Evolutionary conservation across 768 basidiomycete species (phyloP).

Genomic region (Boletus sp.): DNA sequence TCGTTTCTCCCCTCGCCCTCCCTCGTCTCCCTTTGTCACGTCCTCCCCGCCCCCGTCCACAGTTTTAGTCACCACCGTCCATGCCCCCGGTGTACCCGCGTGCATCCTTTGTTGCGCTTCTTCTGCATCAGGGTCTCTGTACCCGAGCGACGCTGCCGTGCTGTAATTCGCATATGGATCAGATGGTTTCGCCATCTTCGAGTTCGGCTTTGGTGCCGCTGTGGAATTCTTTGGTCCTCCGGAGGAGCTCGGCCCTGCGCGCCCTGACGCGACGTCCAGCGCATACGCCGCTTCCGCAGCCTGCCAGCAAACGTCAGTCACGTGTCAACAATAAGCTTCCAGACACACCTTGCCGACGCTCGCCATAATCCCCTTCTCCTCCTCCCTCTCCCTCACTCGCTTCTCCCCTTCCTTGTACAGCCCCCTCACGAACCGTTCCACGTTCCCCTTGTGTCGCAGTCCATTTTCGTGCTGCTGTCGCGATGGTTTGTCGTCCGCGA

Average conservation of each 20-base stretch:
- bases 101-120: conserved; percentile 57
- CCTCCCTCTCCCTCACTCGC: conserved; percentile 78
- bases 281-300: conserved; percentile 81
- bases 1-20: conserved; percentile 33
- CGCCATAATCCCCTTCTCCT: conserved; percentile 86
- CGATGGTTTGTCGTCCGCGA: conserved; percentile 94
- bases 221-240: conserved; percentile 10
- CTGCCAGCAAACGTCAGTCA: conserved; percentile 34
- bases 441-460: conserved; percentile 89
- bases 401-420: conserved; percentile 94
- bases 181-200: conserved; percentile 51
- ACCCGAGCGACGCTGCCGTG: conserved; percentile 82
- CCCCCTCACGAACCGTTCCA: conserved; percentile 87
- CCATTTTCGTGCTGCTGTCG: conserved; percentile 91
- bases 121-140: conserved; percentile 73
- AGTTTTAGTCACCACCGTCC: conserved; percentile 57
- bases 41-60: background rate
- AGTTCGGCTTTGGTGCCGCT: conserved; percentile 32
- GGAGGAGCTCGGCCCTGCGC: conserved; percentile 33
- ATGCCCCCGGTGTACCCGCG: conserved; percentile 75
- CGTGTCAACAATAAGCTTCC: background rate
- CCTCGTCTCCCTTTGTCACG: background rate
- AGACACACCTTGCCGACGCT: conserved; percentile 70
- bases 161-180: conserved; percentile 84
- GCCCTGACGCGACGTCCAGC: conserved; percentile 71